Base-by-base conservation (phyloP, 1,139 yeast species). In the Chernovozyma aurita region DNA sequence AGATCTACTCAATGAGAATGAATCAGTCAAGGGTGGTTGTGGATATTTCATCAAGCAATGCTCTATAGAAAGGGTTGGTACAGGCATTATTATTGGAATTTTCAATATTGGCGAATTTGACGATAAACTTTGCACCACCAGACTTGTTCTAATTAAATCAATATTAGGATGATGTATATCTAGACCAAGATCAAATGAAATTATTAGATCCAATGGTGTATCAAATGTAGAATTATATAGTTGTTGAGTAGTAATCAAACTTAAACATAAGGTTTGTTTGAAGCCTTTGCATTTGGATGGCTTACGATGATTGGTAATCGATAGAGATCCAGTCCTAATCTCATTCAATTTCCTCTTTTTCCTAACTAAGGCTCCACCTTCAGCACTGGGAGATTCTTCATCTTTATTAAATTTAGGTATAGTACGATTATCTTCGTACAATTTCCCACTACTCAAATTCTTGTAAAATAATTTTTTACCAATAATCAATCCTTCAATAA, bases 401-500 rank as follows among this genome's bases (percentile, higher is more conserved):
- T 30, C 30, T 32, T 13, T 20, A 33, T 39, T 24, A 18, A 30
- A 36, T 18, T 38, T 37, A 4, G 46, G 46, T 14, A 42, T 43
- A 1, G 42, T 45, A 20, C 47, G 37, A 27, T 51, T 50, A 40
- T 63, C 72, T 31, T 75, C 78, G 46, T 74, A 80, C 27, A 80
- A 55, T 30, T 80, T 75, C 2, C 77, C 65, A 13, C 84, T 81
- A 29, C 85, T 76, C 40, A 78, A 68, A 47, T 86, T 71, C 42
- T 70, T 70, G 49, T 81, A 80, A 40, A 67, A 65, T 21, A 79
- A 54, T 28, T 64, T 56, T 48, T 82, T 77, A 0, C 92, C 92
- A 21, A 82, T 63, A 15, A 82, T 54, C 18, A 80, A 59, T 0
- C 86, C 82, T 51, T 84, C 94, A 3, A 84, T 65, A 30, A 82